Evolutionary conservation across 805 yeast genomes (phyloP).

Genomic region (Schizosaccharomyces japonicus): DNA sequence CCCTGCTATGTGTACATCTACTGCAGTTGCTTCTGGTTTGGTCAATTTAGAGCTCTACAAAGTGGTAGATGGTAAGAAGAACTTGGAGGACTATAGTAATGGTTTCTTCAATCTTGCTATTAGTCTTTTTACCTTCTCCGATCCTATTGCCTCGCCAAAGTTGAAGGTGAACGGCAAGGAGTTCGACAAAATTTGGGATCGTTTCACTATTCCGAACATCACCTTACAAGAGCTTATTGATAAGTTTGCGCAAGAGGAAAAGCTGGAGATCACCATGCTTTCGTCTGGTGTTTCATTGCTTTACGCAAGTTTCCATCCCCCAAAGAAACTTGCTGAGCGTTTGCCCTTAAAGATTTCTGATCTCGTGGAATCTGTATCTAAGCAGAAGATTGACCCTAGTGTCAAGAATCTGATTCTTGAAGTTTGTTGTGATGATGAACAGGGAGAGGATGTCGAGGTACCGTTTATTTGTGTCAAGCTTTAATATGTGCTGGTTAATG

Average conservation of each 20-base stretch:
- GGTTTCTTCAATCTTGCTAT: constrained; percentile 80
- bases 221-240: constrained; percentile 52
- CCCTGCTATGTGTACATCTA: constrained; percentile 97
- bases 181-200: constrained; percentile 84
- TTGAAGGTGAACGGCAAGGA: constrained; percentile 55
- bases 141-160: constrained; percentile 71
- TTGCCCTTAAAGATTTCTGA: constrained; percentile 41
- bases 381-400: constrained; percentile 53
- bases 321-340: constrained; percentile 68
- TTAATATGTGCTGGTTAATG: too few relatives aligned
- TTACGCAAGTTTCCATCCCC: constrained; percentile 84
- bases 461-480: constrained; percentile 53
- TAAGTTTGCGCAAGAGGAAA: constrained; percentile 58
- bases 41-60: constrained; percentile 80
- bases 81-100: constrained; percentile 66
- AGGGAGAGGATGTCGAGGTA: constrained; percentile 79
- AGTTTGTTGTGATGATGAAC: constrained; percentile 72
- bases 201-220: constrained; percentile 54
- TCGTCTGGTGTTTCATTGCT: constrained; percentile 73
- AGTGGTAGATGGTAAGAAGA: constrained; percentile 47
- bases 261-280: constrained; percentile 70
- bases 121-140: constrained; percentile 91
- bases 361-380: constrained; percentile 61
- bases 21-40: constrained; percentile 91
- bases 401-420: constrained; percentile 64